These are phyloP conservation scores for Brassica balearica DNA, from an alignment of 441 rosid genomes.

Conservation along the genomic window DNA sequence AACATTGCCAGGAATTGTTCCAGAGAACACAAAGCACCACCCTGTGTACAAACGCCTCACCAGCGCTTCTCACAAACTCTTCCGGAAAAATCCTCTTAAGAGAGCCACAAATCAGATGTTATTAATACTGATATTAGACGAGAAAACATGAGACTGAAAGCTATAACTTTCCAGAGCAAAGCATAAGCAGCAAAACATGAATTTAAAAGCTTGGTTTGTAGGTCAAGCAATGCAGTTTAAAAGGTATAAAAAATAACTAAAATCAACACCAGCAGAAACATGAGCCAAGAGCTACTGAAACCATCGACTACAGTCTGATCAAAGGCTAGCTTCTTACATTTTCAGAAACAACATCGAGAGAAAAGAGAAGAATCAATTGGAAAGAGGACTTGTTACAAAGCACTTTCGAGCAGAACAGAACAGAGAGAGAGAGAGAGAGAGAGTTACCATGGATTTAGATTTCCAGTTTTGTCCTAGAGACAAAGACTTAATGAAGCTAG, in stretches of 20 bases:
- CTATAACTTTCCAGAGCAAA: background rate
- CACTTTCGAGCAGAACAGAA: background rate
- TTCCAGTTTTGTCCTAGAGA: conserved; percentile 27
- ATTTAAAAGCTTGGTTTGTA: background rate
- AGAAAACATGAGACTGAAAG: background rate
- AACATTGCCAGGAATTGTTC: conserved; percentile 36
- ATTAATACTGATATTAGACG: background rate
- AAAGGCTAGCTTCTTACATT: too few species aligned
- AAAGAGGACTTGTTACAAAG: too few species aligned
- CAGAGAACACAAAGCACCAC: conserved; percentile 33
- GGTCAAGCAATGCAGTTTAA: background rate
- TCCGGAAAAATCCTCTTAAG: conserved; percentile 36
- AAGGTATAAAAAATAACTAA: background rate
- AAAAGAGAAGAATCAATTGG: too few species aligned
- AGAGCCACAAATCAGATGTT: background rate
- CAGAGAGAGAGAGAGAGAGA: background rate
- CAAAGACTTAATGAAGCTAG: conserved; percentile 32
- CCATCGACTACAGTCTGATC: too few species aligned
- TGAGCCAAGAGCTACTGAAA: background rate
- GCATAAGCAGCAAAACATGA: background rate
- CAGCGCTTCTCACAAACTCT: conserved; percentile 24
- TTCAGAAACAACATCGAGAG: too few species aligned
- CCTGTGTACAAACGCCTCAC: conserved; percentile 18
- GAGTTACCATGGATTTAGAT: conserved; percentile 32
- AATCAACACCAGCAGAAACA: background rate